Evolutionary conservation across 305 asterid species (phyloP).

Genomic region (Salvia sclarea): DNA sequence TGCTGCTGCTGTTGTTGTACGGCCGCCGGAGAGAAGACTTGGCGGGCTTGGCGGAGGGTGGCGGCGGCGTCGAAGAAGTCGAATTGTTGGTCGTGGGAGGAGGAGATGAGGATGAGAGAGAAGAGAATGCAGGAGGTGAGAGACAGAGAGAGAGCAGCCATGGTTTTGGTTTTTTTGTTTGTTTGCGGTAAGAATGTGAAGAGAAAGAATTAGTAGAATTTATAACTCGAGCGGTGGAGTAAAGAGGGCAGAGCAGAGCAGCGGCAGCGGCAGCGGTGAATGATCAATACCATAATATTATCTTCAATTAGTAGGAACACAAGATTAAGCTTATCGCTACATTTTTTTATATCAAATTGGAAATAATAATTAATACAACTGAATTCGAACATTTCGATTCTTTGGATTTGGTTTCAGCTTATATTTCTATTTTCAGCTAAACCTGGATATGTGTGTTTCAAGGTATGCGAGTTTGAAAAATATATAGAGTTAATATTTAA

Average conservation of each 20-base stretch:
- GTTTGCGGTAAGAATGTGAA: neutral
- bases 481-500: too few relatives aligned
- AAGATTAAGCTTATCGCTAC: too few relatives aligned
- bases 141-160: slow-evolving; percentile 2
- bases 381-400: too few relatives aligned
- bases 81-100: neutral
- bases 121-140: neutral
- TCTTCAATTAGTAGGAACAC: too few relatives aligned
- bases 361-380: neutral
- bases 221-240: slow-evolving; percentile 3
- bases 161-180: slow-evolving; percentile 12
- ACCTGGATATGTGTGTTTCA: too few relatives aligned
- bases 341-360: too few relatives aligned
- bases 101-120: slow-evolving; percentile 22
- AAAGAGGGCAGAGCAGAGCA: too few relatives aligned
- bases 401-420: neutral
- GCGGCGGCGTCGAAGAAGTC: slow-evolving; percentile 45
- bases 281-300: too few relatives aligned
- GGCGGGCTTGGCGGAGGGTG: slow-evolving; percentile 38
- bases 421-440: neutral
- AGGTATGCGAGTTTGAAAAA: too few relatives aligned
- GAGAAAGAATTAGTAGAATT: neutral
- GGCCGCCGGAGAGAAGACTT: slow-evolving; percentile 26
- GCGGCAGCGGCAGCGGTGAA: too few relatives aligned
- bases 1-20: too few relatives aligned